These are phyloP conservation scores for Xylariales sp. DNA, from an alignment of 2,329 filamentous ascomycete species.

Conservation along the genomic window DNA sequence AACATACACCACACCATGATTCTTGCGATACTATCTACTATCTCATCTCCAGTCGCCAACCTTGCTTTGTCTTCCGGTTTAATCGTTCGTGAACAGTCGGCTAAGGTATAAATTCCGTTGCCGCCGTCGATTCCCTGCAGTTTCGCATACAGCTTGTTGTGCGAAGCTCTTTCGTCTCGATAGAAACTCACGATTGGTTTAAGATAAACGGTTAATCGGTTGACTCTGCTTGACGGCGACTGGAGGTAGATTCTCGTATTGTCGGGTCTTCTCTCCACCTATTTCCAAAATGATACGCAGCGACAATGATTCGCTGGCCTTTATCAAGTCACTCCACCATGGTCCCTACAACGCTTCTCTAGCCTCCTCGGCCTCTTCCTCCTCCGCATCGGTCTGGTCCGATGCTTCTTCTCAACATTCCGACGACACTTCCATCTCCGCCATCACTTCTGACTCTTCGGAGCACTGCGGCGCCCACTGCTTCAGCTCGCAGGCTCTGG, in stretches of 20 bases:
- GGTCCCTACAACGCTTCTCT: conserved; percentile 65
- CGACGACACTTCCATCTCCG: conserved; percentile 61
- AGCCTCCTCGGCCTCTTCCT: conserved; percentile 72
- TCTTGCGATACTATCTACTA: conserved; percentile 46
- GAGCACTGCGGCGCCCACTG: conserved; percentile 42
- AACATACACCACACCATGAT: conserved; percentile 47
- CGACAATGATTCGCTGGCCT: conserved; percentile 48
- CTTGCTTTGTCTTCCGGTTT: conserved; percentile 57
- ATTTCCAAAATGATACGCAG: conserved; percentile 54
- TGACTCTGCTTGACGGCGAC: conserved; percentile 52
- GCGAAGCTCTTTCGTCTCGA: conserved; percentile 37
- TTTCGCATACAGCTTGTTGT: conserved; percentile 33
- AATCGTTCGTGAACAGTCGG: conserved; percentile 50
- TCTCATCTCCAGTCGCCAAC: conserved; percentile 58
- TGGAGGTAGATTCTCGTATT: conserved; percentile 36
- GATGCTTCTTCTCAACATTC: conserved; percentile 66
- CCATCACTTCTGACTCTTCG: conserved; percentile 51
- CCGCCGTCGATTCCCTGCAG: conserved; percentile 37
- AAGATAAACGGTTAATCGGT: conserved; percentile 40
- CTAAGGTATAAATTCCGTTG: conserved; percentile 37
- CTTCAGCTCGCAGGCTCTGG: conserved; percentile 25
- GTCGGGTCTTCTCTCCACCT: conserved; percentile 21
- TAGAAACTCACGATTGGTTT: conserved; percentile 32
- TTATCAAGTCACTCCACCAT: conserved; percentile 43
- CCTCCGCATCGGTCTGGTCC: conserved; percentile 75